Base-by-base conservation (phyloP, 2,329 filamentous ascomycete species). In the Didymella pomorum region DNA sequence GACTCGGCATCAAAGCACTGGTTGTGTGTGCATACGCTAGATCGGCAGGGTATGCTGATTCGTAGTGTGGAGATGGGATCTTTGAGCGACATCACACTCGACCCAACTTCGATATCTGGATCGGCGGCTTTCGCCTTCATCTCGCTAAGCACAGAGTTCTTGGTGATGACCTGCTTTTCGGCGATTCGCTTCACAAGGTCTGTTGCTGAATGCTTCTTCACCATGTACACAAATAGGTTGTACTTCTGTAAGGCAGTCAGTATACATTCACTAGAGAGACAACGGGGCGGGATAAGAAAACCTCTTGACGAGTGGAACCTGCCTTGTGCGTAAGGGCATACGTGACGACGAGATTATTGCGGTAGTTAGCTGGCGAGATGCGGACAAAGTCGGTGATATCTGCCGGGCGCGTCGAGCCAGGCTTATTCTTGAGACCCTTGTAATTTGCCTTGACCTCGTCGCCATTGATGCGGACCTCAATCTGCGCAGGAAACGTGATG, bases 1-100 rank as follows among this genome's bases (percentile, higher is more conserved):
- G 92, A 96, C 3, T 87, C 89, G 3, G 91, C 94, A 75, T 99
- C 95, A 68, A 98, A 99, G 74, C 95, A 99, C 73, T 96, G 92
- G 25, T 95, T 91, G 75, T 99, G 95, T 3, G 86, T 89, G 79
- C 95, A 99, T 31, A 88, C 79, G 3, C 87, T 83, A 4, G 91
- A 91, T 31, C 95, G 88, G 67, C 92, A 92, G 0, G 95, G 95
- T 16, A 91, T 82, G 9, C 84, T 83, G 33, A 99, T 89, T 59
- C 93, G 86, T 75, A 93, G 86, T 33, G 92, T 96, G 3, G 93
- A 96, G 29, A 98, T 82, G 0, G 95, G 95, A 71, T 96, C 97
- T 76, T 96, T 97, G 11, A 99, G 81, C 11, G 93, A 97, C 79
- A 99, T 86, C 42, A 95, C 89, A 52, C 89, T 90, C 1, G 94